Evolutionary conservation across 148 eudicot genomes (phyloP), one percentile per base, ranked within the genome.

Genomic region (Suaeda aralocaspica): DNA sequence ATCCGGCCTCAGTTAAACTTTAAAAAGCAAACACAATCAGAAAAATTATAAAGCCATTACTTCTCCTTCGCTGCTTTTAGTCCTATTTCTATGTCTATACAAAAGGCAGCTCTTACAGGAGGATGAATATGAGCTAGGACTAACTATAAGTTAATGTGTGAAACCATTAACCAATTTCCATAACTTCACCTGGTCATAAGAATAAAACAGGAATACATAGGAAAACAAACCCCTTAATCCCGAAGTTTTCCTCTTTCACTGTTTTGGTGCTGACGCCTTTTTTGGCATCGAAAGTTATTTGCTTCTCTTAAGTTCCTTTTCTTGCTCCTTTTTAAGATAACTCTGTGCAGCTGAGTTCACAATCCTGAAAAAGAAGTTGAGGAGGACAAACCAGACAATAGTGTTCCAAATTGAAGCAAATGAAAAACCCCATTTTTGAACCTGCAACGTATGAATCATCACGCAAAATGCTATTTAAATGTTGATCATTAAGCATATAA

Each of bases 281-380:
- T 82, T 78, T 70, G 80, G 59, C 64, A 82, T 26, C 16, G 75
- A 52, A 55, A 69, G 8, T 36, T 36, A 36, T 4, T 36, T 36
- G 41, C 41, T 36, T 36, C 8, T 4, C 41, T 36, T 81, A 33
- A 86, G 51, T 74, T 88, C 87, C 59, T 76, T 78, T 60, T 88
- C 88, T 71, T 88, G 97, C 75, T 74, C 81, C 22, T 87, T 85
- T 82, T 84, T 88, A 25, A 85, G 87, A 72, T 76, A 85, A 51
- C 77, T 77, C 76, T 82, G 97, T 52, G 97, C 94, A 55, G 90
- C 87, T 51, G 88, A 16, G 50, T 86, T 88, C 77, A 91, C 84
- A 30, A 91, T 91, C 83, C 87, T 81, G 67, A 84, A 70, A 67
- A 81, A 78, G 76, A 91, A 91, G 73, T 85, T 82, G 77, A 91